Evolutionary conservation across 2,329 filamentous ascomycete genomes (phyloP), one percentile per base, ranked within the genome.

Genomic region (Emericellopsis cladophorae): DNA sequence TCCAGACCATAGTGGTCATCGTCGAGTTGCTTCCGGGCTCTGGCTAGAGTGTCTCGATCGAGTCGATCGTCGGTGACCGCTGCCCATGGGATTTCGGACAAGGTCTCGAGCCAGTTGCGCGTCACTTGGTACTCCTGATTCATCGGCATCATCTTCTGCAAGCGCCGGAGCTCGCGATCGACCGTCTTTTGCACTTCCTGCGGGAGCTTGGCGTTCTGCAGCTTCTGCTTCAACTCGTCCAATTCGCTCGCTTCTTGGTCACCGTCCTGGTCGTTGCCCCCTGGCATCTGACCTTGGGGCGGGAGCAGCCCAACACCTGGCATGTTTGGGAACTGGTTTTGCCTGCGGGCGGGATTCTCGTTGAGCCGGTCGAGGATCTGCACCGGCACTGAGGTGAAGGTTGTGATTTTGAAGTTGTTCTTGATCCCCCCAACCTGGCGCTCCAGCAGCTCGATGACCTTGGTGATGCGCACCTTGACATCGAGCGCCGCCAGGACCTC

Each of bases 71-170:
- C 81, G 0, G 90, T 96, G 40, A 76, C 69, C 48, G 79, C 79
- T 2, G 81, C 77, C 92, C 92, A 98, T 0, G 92, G 92, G 39
- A 98, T 92, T 56, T 98, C 92, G 0, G 87, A 76, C 43, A 98
- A 65, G 11, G 88, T 96, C 62, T 98, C 92, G 11, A 98, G 71
- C 63, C 95, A 98, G 39, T 88, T 94, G 48, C 90, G 72, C 49
- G 84, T 87, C 11, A 98, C 90, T 46, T 92, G 86, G 55, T 95
- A 95, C 55, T 98, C 92, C 31, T 93, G 90, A 56, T 96, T 92
- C 39, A 86, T 86, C 0, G 92, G 89, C 53, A 87, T 89, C 86
- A 96, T 96, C 66, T 95, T 95, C 53, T 84, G 84, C 46, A 98
- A 64, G 18, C 92, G 74, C 53, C 86, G 85, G 37, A 98, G 60